Evolutionary conservation across 2,329 filamentous ascomycete genomes (phyloP), one percentile per base, ranked within the genome.

Genomic region (Zymoseptoria ardabiliae): DNA sequence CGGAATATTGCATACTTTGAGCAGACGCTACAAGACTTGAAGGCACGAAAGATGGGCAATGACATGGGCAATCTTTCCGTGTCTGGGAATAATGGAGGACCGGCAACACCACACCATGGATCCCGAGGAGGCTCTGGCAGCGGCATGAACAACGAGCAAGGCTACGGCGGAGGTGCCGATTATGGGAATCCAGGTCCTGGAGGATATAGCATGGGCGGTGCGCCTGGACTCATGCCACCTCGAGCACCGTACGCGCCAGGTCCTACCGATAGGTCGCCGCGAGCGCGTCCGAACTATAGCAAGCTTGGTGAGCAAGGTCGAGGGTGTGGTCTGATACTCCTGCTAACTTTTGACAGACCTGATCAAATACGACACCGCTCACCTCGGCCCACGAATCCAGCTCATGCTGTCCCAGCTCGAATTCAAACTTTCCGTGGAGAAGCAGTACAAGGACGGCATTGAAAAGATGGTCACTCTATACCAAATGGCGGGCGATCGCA

Each of bases 381-480:
- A 97, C 74, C 86, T 99, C 63, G 94, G 94, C 35, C 93, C 94
- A 61, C 91, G 95, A 67, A 99, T 99, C 71, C 94, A 99, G 78
- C 89, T 97, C 71, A 99, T 99, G 94, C 81, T 99, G 71, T 96
- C 94, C 53, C 94, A 99, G 75, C 87, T 99, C 64, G 91, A 97
- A 76, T 99, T 99, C 80, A 99, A 99, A 79, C 83, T 99, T 62
- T 96, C 94, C 66, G 94, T 99, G 25, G 94, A 99, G 75, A 96
- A 97, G 73, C 94, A 99, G 77, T 99, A 99, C 76, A 91, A 97
- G 66, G 95, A 96, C 71, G 94, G 94, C 63, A 94, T 99, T 68
- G 94, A 99, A 76, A 99, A 99, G 79, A 97, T 99, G 94, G 90
- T 97, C 53, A 91, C 94, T 73, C 81, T 99, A 41, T 99, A 99